These are phyloP conservation scores for Penicillium soppii DNA, from an alignment of 495 filamentous ascomycete species.

Conservation along the genomic window DNA sequence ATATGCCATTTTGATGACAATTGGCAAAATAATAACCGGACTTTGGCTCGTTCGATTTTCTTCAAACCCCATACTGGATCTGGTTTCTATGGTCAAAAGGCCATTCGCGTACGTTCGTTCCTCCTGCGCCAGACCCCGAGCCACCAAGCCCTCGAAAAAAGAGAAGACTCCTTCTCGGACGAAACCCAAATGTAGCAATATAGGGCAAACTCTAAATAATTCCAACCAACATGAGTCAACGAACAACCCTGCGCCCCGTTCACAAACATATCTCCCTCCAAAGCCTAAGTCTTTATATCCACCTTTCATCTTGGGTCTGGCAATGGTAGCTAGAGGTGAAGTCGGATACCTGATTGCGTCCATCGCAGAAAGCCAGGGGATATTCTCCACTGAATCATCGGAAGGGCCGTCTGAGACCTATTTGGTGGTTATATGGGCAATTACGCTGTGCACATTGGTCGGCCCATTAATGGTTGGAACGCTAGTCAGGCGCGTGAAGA, in stretches of 20 bases:
- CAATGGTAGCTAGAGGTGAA: slow-evolving; percentile 78
- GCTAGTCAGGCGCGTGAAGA: slow-evolving; percentile 51
- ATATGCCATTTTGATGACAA: slow-evolving; percentile 67
- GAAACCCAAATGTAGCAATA: not conserved
- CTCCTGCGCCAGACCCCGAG: not conserved
- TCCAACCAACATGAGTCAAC: not conserved
- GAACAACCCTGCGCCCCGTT: not conserved
- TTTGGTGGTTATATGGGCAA: slow-evolving; percentile 71
- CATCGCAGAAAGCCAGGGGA: slow-evolving; percentile 57
- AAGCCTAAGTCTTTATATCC: slow-evolving; percentile 60
- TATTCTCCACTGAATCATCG: slow-evolving; percentile 40
- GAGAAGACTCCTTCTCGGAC: too few species aligned
- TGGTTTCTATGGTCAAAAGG: slow-evolving; percentile 7
- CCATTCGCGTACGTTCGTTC: slow-evolving; percentile 7
- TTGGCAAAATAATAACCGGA: slow-evolving; percentile 64
- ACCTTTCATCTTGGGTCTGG: slow-evolving; percentile 53
- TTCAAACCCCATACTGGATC: slow-evolving; percentile 5
- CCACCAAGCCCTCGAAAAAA: not conserved
- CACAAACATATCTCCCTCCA: slow-evolving; percentile 12
- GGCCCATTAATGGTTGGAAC: slow-evolving; percentile 68
- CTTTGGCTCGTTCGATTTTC: slow-evolving; percentile 60
- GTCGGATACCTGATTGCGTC: slow-evolving; percentile 78
- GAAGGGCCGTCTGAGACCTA: slow-evolving; percentile 48
- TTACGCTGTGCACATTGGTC: slow-evolving; percentile 71
- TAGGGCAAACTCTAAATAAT: not conserved